Evolutionary conservation across 208 protist genomes (phyloP).

Genomic region (Kentomonas sorsogonicus): DNA sequence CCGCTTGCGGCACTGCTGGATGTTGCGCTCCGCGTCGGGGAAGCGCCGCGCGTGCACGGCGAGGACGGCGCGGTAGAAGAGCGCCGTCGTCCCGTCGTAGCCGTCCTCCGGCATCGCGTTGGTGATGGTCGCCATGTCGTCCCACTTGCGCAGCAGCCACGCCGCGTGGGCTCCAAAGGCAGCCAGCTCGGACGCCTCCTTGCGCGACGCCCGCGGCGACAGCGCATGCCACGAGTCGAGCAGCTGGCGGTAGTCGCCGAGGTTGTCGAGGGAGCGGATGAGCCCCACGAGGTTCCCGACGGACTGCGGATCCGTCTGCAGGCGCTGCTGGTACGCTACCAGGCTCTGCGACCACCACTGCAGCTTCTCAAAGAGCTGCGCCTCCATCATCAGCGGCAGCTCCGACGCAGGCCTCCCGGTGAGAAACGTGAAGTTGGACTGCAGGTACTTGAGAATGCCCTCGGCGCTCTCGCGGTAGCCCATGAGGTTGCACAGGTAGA

Average conservation of each 20-base stretch:
- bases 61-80: conserved; percentile 91
- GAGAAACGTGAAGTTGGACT: conserved; percentile 83
- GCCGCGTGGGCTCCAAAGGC: conserved; percentile 93
- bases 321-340: conserved; percentile 73
- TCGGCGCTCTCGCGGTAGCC: conserved; percentile 97
- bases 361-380: conserved; percentile 94
- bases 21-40: conserved; percentile 85
- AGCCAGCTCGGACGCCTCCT: conserved; percentile 83
- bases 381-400: conserved; percentile 80
- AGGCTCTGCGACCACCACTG: conserved; percentile 98
- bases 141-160: conserved; percentile 93
- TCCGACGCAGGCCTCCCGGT: conserved; percentile 63
- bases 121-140: conserved; percentile 91
- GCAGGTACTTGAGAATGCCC: conserved; percentile 95
- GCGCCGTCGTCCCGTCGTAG: conserved; percentile 81
- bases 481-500: conserved; percentile 98
- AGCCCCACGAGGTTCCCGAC: conserved; percentile 90
- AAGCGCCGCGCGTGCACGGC: conserved; percentile 69
- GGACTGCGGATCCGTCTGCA: conserved; percentile 79
- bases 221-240: conserved; percentile 75
- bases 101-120: conserved; percentile 83
- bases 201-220: conserved; percentile 48
- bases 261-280: conserved; percentile 96
- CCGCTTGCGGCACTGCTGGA: conserved; percentile 84
- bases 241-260: conserved; percentile 93